A percentile compares a stretch with the other conserved stretches of the same genome.
These are phyloP conservation scores for Vitis hybrid DNA, from an alignment of 177 flowering plant genomes.

Conservation along the genomic window DNA sequence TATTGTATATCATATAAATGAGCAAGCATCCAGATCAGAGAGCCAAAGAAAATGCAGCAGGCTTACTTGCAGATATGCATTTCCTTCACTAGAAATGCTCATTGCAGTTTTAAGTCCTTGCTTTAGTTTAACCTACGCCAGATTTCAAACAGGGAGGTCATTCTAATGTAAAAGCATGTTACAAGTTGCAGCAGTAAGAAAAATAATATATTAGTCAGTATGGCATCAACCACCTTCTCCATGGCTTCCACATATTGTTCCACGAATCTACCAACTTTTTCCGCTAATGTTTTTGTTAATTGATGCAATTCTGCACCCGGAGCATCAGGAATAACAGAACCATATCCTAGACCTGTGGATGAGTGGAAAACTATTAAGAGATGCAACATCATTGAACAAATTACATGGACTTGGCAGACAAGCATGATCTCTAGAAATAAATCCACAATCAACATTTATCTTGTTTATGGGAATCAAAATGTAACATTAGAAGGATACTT, in stretches of 20 bases:
- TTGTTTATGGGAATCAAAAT: too few species aligned
- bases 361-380: too few species aligned
- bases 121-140: constrained; percentile 78
- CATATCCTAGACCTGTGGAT: constrained; percentile 71
- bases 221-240: constrained; percentile 71
- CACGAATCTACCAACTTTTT: constrained; percentile 60
- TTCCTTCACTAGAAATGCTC: constrained; percentile 89
- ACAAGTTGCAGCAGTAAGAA: too few species aligned
- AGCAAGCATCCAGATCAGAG: neutral
- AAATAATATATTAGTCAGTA: too few species aligned
- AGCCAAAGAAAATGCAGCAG: neutral
- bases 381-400: too few species aligned
- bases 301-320: constrained; percentile 64
- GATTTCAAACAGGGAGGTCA: neutral
- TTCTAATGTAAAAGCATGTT: too few species aligned
- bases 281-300: constrained; percentile 56
- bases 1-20: neutral
- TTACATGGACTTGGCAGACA: too few species aligned
- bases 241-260: constrained; percentile 84
- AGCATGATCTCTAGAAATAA: too few species aligned
- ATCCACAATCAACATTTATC: too few species aligned
- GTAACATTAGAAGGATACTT: too few species aligned
- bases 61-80: constrained; percentile 88
- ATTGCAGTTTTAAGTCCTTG: constrained; percentile 92
- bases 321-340: constrained; percentile 73